Base-by-base conservation (phyloP, 2,329 filamentous ascomycete species). In the Penicillium sp. region DNA sequence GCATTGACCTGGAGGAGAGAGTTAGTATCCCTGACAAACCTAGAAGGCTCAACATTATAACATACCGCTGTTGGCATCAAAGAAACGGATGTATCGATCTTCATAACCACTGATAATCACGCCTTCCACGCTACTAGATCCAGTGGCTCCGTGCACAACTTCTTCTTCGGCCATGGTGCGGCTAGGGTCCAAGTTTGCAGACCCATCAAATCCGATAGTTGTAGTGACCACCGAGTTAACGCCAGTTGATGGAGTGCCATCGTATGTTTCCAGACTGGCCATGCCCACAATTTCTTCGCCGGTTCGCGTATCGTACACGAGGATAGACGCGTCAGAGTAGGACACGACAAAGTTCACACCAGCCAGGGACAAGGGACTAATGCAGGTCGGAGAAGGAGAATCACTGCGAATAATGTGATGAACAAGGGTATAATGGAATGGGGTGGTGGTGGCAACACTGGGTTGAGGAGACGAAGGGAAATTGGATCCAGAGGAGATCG, bases 41-140 rank as follows among this genome's bases (percentile, higher is more conserved):
- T 42, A 20, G 42, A 37, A 43, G 15, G 14, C 14, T 51, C 28
- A 6, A 28, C 48, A 42, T 63, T 43, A 31, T 42, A 38, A 86
- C 91, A 78, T 89, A 98, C 95, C 95, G 79, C 92, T 96, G 74
- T 99, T 98, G 63, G 95, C 95, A 82, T 99, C 95, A 75, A 96
- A 99, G 83, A 99, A 96, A 67, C 94, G 86, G 68, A 99, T 92
- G 71, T 92, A 97, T 68, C 91, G 88, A 79, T 99, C 95, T 80
- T 99, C 95, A 73, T 99, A 94, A 65, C 95, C 95, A 62, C 91
- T 96, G 65, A 99, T 97, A 59, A 99, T 90, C 22, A 96, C 91
- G 12, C 95, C 95, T 76, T 97, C 93, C 0, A 96, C 88, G 37
- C 90, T 90, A 58, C 88, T 90, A 7, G 88, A 88, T 25, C 91